Evolutionary conservation across 2,329 filamentous ascomycete genomes (phyloP).

Genomic region (Neopestalotiopsis rosae): DNA sequence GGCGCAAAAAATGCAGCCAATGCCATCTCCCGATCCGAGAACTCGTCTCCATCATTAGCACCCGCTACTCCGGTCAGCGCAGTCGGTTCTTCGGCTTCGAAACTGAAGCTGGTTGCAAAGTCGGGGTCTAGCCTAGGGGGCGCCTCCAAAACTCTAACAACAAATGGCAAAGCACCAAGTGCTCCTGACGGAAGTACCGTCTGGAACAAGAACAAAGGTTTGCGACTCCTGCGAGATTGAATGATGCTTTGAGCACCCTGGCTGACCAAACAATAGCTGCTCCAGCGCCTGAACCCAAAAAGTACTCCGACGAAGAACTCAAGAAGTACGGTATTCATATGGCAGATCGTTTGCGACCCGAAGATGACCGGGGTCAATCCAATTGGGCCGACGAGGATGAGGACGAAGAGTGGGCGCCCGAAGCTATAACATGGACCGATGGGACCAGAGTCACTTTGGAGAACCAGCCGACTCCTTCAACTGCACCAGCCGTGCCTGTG

Average conservation of each 20-base stretch:
- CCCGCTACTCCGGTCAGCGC: conserved; percentile 50
- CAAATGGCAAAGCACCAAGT: conserved; percentile 62
- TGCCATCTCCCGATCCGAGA: conserved; percentile 55
- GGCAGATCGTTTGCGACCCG: conserved; percentile 77
- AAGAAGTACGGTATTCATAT: conserved; percentile 88
- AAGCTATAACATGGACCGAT: conserved; percentile 87
- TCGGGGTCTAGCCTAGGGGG: conserved; percentile 66
- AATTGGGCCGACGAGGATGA: conserved; percentile 93
- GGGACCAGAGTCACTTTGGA: conserved; percentile 80
- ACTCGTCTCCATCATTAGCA: conserved; percentile 46
- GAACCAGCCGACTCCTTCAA: conserved; percentile 50
- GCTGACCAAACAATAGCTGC: conserved; percentile 50
- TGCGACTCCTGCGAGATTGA: conserved; percentile 33
- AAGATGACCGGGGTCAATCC: conserved; percentile 78
- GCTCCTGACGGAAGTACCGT: conserved; percentile 76
- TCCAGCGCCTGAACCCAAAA: conserved; percentile 74
- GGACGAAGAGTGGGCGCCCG: conserved; percentile 85
- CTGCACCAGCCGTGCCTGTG: conserved; percentile 34
- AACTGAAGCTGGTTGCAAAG: conserved; percentile 79
- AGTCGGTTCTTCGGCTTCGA: conserved; percentile 57
- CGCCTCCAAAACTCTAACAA: conserved; percentile 50
- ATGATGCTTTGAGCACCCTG: not conserved
- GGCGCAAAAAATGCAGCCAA: conserved; percentile 66
- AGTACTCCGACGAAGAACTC: conserved; percentile 85
- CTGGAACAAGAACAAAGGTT: conserved; percentile 90